Percentiles rank a stretch among this genome's conserved stretches.
phyloP scores from a whole-genome alignment of 176 grass and related monocot species.

The Poa annua region DNA sequence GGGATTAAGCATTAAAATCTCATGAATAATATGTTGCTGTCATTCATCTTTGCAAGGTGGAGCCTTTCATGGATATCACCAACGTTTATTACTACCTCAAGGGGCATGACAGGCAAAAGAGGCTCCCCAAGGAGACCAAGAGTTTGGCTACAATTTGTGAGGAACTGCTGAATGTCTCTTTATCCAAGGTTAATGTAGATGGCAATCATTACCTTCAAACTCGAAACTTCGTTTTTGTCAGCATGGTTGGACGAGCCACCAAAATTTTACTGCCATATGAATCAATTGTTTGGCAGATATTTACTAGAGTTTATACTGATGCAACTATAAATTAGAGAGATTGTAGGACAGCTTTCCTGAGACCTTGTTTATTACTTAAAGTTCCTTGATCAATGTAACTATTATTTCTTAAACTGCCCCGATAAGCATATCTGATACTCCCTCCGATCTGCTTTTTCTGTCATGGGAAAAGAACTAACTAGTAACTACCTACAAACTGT shows the following conservation, averaged over 20 bases:
- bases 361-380: not conserved
- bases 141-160: slow-evolving; percentile 88
- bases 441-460: no score
- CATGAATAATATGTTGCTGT: not conserved
- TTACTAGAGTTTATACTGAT: slow-evolving; percentile 10
- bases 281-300: not conserved
- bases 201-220: slow-evolving; percentile 7
- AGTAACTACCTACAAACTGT: no score
- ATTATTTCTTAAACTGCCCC: not conserved
- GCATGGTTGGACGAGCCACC: not conserved
- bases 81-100: slow-evolving; percentile 75
- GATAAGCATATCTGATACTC: not conserved
- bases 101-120: slow-evolving; percentile 58
- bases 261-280: not conserved
- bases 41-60: slow-evolving; percentile 65
- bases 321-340: not conserved
- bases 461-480: no score
- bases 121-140: slow-evolving; percentile 78
- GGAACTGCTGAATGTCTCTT: slow-evolving; percentile 68
- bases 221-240: slow-evolving; percentile 13
- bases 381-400: slow-evolving; percentile 12
- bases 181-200: slow-evolving; percentile 76
- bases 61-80: slow-evolving; percentile 88
- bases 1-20: slow-evolving; percentile 12
- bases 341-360: not conserved